Base-by-base conservation (phyloP, 768 basidiomycete species). In the Russula sp. region DNA sequence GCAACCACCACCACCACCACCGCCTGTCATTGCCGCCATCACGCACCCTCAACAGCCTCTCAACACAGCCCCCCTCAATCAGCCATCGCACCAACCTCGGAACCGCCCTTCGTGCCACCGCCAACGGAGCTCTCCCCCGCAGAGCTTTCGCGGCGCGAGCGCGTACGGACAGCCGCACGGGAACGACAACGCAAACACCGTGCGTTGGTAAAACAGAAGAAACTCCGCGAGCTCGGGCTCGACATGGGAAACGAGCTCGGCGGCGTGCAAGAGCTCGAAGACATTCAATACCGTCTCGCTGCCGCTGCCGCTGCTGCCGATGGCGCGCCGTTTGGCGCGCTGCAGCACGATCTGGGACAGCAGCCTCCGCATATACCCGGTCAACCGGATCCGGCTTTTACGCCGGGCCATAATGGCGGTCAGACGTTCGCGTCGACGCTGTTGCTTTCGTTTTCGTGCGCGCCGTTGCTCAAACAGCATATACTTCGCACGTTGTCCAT, bases 121-220 rank as follows among this genome's bases (percentile, higher is more conserved):
- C 70, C 71, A 69, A 75, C 70, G 69, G 74, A 78, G 55, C 73
- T 88, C 55, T 80, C 83, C 3, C 81, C 83, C 1, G 90, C 90
- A 58, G 91, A 93, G 71, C 69, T 80, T 38, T 79, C 81, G 3
- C 82, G 89, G 63, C 78, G 86, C 56, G 90, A 92, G 67, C 79
- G 86, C 62, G 84, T 92, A 60, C 82, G 90, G 16, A 82, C 86
- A 4, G 87, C 89, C 0, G 91, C 91, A 4, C 78, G 91, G 48
- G 90, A 92, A 71, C 79, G 91, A 65, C 91, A 93, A 69, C 78
- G 90, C 52, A 93, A 92, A 69, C 91, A 93, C 74, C 87, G 91
- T 50, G 81, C 79, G 67, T 78, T 88, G 38, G 84, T 92, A 59
- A 92, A 92, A 75, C 85, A 88, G 72, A 80, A 85, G 65, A 90